phyloP scores from a whole-genome alignment of 495 filamentous ascomycete species.

The Umbilicaria muhlenbergii region DNA sequence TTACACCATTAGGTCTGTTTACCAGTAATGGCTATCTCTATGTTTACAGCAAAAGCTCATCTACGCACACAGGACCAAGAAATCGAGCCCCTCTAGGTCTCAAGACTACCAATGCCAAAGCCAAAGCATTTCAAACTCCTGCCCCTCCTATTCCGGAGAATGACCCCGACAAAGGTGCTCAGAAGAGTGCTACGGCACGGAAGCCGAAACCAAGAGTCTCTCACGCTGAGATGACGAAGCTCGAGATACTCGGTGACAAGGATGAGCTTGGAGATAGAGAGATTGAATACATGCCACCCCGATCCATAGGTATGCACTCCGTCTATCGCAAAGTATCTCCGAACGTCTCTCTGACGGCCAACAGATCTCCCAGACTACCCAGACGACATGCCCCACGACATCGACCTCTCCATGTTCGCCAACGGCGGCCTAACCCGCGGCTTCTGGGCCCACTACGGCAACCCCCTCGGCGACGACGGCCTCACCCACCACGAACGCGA shows the following conservation, averaged over 20 bases:
- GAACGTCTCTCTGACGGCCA: too few relatives aligned
- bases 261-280: constrained; percentile 22
- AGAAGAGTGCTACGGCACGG: constrained; percentile 34
- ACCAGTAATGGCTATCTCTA: constrained; percentile 2
- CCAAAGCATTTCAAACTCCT: constrained; percentile 51
- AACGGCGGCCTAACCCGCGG: constrained; percentile 6
- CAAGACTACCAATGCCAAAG: constrained; percentile 94
- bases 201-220: constrained; percentile 15
- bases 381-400: constrained; percentile 53
- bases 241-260: constrained; percentile 12
- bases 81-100: constrained; percentile 70
- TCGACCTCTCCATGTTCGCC: constrained; percentile 15
- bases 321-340: too few relatives aligned
- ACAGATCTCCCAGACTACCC: constrained; percentile 58
- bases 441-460: constrained; percentile 14
- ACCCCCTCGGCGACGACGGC: constrained; percentile 14
- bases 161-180: constrained; percentile 31
- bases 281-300: constrained; percentile 63
- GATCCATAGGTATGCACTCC: constrained; percentile 30
- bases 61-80: constrained; percentile 35
- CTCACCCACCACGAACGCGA: constrained; percentile 10
- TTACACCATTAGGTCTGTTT: constrained; percentile 67
- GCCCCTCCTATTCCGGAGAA: constrained; percentile 28
- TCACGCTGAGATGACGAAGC: constrained; percentile 12
- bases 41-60: constrained; percentile 9